A percentile compares a stretch with the other conserved stretches of the same genome.
These are phyloP conservation scores for Alternaria longipes DNA, from an alignment of 2,329 filamentous ascomycete genomes.

Conservation along the genomic window DNA sequence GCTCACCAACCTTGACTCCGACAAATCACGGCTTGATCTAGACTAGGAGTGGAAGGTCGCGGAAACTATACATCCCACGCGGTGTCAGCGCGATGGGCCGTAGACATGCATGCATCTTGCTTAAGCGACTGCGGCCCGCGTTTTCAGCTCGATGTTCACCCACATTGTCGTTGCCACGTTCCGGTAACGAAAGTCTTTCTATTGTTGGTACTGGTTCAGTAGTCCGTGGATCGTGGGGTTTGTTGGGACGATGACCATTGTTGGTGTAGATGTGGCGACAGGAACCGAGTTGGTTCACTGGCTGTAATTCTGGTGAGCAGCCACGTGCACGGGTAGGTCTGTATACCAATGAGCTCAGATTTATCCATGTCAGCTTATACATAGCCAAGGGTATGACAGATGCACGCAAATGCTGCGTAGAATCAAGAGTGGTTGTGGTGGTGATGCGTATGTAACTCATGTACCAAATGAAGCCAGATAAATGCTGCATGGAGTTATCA, in stretches of 20 bases:
- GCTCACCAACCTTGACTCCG: not conserved
- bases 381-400: not conserved
- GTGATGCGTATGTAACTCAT: not conserved
- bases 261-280: not conserved
- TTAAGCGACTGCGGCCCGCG: constrained; percentile 2
- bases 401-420: not conserved
- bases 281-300: not conserved
- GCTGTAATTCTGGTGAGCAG: not conserved
- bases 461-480: not conserved
- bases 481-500: not conserved
- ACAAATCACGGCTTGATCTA: not conserved
- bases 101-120: not conserved
- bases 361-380: not conserved
- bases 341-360: not conserved
- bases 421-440: not conserved
- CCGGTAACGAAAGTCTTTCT: rapidly evolving
- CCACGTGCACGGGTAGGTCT: not conserved
- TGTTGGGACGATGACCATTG: not conserved
- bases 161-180: not conserved
- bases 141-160: not conserved
- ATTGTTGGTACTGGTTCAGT: rapidly evolving
- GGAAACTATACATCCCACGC: not conserved
- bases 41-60: not conserved
- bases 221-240: rapidly evolving
- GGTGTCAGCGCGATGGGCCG: constrained; percentile 8